A percentile compares a stretch with the other conserved stretches of the same genome.
Conservation (phyloP, 2,329 filamentous ascomycete genomes). For the Chrysoporthe puriensis region DNA sequence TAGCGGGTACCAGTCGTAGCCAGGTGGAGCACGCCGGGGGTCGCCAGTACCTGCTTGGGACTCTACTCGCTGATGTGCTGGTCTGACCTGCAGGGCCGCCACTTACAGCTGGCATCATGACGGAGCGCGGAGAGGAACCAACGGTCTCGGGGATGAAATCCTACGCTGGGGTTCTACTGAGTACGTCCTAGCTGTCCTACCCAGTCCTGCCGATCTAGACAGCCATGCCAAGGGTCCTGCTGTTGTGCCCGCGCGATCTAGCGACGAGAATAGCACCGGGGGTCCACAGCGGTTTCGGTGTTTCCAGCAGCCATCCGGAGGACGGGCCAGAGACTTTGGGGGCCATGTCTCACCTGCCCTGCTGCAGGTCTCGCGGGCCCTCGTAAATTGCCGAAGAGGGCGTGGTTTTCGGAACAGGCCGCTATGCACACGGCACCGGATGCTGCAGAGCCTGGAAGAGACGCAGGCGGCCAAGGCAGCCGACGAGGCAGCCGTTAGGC, state of each 20-base stretch:
- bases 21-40: neutral
- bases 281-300: neutral
- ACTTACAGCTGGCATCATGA: neutral
- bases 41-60: too few species aligned
- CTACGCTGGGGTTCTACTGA: neutral
- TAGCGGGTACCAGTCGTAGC: neutral
- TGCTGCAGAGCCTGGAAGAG: neutral
- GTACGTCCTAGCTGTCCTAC: neutral
- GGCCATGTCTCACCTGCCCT: neutral
- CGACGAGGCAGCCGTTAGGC: constrained; percentile 11
- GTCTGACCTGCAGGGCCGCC: constrained; percentile 11
- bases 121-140: neutral
- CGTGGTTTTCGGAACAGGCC: neutral
- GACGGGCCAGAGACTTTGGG: neutral
- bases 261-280: neutral
- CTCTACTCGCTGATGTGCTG: constrained; percentile 1
- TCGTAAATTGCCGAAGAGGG: neutral
- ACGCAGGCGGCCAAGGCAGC: constrained; percentile 7
- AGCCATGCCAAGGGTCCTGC: neutral
- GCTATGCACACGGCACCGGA: neutral
- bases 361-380: constrained; percentile 1
- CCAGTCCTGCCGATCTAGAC: neutral
- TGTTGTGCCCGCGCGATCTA: neutral
- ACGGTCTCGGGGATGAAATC: neutral
- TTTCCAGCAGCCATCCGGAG: neutral